A percentile compares a stretch with the other conserved stretches of the same genome.
Conservation (phyloP, 2,329 filamentous ascomycete species). For the Aaosphaeria pasadenensis region DNA sequence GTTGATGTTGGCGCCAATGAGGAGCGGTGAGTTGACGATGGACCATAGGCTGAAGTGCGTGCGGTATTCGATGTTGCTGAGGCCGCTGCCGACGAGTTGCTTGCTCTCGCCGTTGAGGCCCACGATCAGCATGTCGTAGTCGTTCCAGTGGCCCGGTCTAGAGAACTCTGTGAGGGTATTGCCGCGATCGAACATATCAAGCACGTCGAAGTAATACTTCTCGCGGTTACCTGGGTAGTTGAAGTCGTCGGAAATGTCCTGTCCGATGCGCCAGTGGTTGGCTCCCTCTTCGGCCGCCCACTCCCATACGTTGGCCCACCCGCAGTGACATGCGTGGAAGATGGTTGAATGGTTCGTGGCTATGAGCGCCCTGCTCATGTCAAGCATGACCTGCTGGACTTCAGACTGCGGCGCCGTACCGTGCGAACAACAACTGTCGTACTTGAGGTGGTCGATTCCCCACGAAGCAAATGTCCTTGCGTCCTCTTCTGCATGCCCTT, state of each 20-base stretch:
- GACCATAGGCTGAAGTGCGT: slow-evolving; percentile 44
- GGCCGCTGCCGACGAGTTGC: slow-evolving; percentile 17
- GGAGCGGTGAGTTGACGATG: slow-evolving; percentile 40
- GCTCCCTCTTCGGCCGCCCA: slow-evolving; percentile 20
- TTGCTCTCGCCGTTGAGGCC: slow-evolving; percentile 20
- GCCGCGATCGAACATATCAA: slow-evolving; percentile 36
- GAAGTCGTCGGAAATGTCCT: slow-evolving; percentile 31
- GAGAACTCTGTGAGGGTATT: slow-evolving; percentile 20
- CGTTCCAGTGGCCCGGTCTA: slow-evolving; percentile 19
- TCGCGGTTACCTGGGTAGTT: slow-evolving; percentile 34
- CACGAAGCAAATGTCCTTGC: slow-evolving; percentile 22
- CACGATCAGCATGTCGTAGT: slow-evolving; percentile 23
- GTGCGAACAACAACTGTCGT: slow-evolving; percentile 21
- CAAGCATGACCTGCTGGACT: slow-evolving; percentile 19
- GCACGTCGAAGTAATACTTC: slow-evolving; percentile 39
- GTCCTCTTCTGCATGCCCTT: slow-evolving; percentile 17
- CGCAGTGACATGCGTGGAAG: slow-evolving; percentile 24
- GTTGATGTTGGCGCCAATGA: slow-evolving; percentile 39
- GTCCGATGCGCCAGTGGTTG: slow-evolving; percentile 23
- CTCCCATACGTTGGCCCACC: slow-evolving; percentile 17
- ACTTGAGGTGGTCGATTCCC: slow-evolving; percentile 24
- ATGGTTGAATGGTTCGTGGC: slow-evolving; percentile 15
- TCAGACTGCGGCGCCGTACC: slow-evolving; percentile 12
- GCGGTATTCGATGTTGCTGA: slow-evolving; percentile 32
- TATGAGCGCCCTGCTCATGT: slow-evolving; percentile 17